Base-by-base conservation (phyloP, 345 rosid species). In the Gossypium rotundifolium region DNA sequence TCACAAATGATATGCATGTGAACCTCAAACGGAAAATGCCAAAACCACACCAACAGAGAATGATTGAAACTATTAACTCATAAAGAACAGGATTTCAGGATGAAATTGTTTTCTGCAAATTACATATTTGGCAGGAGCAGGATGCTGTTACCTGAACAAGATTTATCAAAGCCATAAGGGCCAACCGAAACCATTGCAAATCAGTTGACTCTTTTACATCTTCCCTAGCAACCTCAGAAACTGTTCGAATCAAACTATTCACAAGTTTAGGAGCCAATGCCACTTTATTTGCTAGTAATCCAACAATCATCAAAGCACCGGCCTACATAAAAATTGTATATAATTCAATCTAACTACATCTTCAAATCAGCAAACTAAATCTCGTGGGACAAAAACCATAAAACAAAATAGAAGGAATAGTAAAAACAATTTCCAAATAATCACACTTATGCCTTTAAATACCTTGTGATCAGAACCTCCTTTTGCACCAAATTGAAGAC, bases 401-500 rank as follows among this genome's bases (percentile, higher is more conserved):
- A 46, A 57, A 48, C 52, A 58, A 68, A 44, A 46, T 7, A 73
- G 11, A 65, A 53, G 6, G 11, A 17, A 52, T 3, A 0, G 42
- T 29, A 2, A 64, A 22, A 44, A 46, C 38, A 74, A 77, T 8
- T 52, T 18, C 54, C 66, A 49, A 22, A 64, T 57, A 48, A 55
- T 22, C 17, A 57, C 5, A 45, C 16, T 13, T 1, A 61, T 14
- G 69, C 77, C 67, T 59, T 60, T 42, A 73, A 55, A 78, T 76
- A 95, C 99, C 98, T 88, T 90, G 76, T 88, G 97, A 83, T 95
- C 97, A 78, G 81, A 75, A 73, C 82, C 80, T 53, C 85, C 88
- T 79, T 78, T 90, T 67, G 72, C 70, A 27, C 86, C 90, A 64
- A 84, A 79, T 63, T 90, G 90, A 64, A 93, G 85, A 79, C 97